These are phyloP conservation scores for Canavalia ensiformis DNA, from an alignment of 306 rosid genomes.

Conservation along the genomic window DNA sequence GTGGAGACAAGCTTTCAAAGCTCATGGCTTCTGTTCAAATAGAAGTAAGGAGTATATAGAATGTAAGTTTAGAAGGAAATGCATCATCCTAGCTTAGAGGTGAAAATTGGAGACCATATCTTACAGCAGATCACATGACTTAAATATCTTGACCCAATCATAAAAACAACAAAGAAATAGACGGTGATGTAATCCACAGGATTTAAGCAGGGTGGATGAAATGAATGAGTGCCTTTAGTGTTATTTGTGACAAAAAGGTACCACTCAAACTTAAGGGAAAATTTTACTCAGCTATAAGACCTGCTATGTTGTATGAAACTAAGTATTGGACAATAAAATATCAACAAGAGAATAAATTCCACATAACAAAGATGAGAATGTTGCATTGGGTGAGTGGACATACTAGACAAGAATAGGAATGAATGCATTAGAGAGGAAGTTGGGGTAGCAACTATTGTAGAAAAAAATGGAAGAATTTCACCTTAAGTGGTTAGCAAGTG, in stretches of 20 bases:
- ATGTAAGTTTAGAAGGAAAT: not conserved
- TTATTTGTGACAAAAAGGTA: too few relatives aligned
- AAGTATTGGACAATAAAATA: not conserved
- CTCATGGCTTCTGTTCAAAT: not conserved
- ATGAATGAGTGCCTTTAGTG: not conserved
- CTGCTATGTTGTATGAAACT: not conserved
- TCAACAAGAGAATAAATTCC: not conserved
- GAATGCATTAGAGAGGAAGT: not conserved
- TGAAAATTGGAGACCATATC: not conserved
- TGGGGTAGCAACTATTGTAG: not conserved
- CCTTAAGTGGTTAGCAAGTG: not conserved
- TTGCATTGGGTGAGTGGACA: not conserved
- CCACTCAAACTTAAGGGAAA: not conserved
- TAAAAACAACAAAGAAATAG: not conserved
- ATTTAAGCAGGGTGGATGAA: not conserved
- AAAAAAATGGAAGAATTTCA: not conserved
- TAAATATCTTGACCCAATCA: not conserved
- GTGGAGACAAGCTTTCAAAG: not conserved
- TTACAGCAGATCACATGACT: not conserved
- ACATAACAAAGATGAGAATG: not conserved
- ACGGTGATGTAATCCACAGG: not conserved
- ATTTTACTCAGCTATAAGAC: not conserved
- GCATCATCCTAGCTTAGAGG: not conserved
- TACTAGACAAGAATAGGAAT: too few relatives aligned
- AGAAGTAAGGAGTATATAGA: not conserved